Evolutionary conservation across 2,329 filamentous ascomycete species (phyloP).

Genomic region (Graphilbum fragrans): DNA sequence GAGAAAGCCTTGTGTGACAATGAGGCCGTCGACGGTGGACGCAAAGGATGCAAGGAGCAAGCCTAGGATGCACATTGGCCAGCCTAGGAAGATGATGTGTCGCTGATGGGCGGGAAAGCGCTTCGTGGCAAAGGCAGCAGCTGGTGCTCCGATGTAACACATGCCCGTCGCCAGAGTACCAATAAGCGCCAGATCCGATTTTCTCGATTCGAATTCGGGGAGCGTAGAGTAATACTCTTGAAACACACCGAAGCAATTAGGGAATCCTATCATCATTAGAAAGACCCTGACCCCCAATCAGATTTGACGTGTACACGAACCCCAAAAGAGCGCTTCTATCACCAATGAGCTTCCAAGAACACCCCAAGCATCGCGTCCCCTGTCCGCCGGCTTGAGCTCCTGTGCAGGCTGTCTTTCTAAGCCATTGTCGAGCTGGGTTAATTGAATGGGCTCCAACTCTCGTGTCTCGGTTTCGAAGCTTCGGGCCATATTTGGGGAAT

Average conservation of each 20-base stretch:
- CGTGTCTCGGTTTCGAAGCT: too few species aligned
- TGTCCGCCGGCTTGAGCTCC: neutral
- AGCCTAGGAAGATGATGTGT: conserved; percentile 24
- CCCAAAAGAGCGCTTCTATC: neutral
- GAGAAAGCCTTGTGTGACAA: conserved; percentile 47
- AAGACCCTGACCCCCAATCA: too few species aligned
- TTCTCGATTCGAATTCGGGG: conserved; percentile 38
- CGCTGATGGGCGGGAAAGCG: neutral
- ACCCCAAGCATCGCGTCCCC: neutral
- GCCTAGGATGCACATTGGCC: conserved; percentile 38
- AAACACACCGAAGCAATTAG: conserved; percentile 58
- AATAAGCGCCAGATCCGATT: conserved; percentile 45
- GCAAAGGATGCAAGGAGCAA: conserved; percentile 41
- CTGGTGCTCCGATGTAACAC: conserved; percentile 17
- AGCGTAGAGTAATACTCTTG: conserved; percentile 55
- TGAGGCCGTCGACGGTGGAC: conserved; percentile 37
- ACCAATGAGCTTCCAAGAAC: neutral
- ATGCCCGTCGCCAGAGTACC: conserved; percentile 30
- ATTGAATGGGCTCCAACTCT: too few species aligned
- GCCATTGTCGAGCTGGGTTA: too few species aligned
- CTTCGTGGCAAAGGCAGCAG: conserved; percentile 28
- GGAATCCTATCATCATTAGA: conserved; percentile 45
- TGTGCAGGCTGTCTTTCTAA: neutral
- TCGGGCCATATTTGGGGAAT: too few species aligned
- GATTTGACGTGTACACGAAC: too few species aligned